phyloP scores from a whole-genome alignment of 1,284 basidiomycete genomes.

The Heterobasidion parviporum region DNA sequence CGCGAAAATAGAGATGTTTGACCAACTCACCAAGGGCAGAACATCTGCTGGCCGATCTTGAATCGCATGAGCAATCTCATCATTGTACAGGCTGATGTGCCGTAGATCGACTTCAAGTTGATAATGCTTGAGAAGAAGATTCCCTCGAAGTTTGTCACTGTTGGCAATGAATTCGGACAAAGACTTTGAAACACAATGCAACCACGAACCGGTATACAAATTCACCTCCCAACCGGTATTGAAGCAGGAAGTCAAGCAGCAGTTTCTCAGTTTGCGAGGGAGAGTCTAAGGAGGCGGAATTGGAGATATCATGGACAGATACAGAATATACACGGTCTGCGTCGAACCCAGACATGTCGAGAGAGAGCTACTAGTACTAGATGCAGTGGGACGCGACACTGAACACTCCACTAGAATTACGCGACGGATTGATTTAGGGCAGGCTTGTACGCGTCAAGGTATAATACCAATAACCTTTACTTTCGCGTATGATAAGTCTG shows the following conservation, averaged over 20 bases:
- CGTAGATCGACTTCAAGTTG: conserved; percentile 89
- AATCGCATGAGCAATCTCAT: conserved; percentile 87
- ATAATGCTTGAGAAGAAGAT: conserved; percentile 85
- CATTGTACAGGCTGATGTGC: conserved; percentile 88
- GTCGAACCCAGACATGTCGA: conserved; percentile 61
- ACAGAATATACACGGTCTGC: conserved; percentile 74
- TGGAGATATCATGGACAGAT: conserved; percentile 54
- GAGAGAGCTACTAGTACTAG: background rate
- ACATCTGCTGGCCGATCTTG: conserved; percentile 88
- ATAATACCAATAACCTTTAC: background rate
- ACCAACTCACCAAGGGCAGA: conserved; percentile 65
- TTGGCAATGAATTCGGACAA: conserved; percentile 4
- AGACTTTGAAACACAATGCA: background rate
- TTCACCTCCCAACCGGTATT: conserved; percentile 82
- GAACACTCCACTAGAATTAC: background rate
- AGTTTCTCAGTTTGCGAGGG: conserved; percentile 76
- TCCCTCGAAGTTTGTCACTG: conserved; percentile 87
- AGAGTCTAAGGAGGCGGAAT: conserved; percentile 50
- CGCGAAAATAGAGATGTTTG: background rate
- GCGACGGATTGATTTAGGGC: conserved; percentile 3
- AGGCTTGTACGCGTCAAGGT: conserved; percentile 5
- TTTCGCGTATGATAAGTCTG: no score
- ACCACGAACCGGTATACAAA: conserved; percentile 74
- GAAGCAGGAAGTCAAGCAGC: conserved; percentile 78
- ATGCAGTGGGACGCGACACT: conserved; percentile 1